Evolutionary conservation across 768 basidiomycete species (phyloP).

Genomic region (Tephrocybe sp.): DNA sequence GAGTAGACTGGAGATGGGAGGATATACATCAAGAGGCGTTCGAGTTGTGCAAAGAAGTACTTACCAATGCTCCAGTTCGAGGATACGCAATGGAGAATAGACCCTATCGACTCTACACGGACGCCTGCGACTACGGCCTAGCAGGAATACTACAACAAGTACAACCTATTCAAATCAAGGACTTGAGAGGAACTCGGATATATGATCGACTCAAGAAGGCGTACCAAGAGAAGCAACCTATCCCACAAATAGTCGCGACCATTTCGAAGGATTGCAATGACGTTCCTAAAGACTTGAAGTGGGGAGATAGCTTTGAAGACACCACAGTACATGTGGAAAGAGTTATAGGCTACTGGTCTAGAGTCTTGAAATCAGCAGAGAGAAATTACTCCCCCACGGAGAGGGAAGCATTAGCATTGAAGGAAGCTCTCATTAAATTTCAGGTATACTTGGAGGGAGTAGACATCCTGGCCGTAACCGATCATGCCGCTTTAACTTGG

Average conservation of each 20-base stretch:
- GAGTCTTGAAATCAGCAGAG: slow-evolving; percentile 30
- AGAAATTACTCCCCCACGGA: slow-evolving; percentile 37
- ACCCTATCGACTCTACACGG: too few relatives aligned
- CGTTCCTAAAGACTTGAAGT: slow-evolving; percentile 14
- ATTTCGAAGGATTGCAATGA: too few relatives aligned
- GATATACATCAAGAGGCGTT: too few relatives aligned
- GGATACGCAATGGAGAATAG: too few relatives aligned
- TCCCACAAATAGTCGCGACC: too few relatives aligned
- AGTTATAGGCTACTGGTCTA: too few relatives aligned
- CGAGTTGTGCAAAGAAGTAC: too few relatives aligned
- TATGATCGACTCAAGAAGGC: slow-evolving; percentile 25
- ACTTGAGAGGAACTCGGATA: slow-evolving; percentile 25
- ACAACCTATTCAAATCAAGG: slow-evolving; percentile 24
- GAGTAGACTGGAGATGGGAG: too few relatives aligned
- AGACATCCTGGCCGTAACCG: slow-evolving; percentile 24
- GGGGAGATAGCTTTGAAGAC: slow-evolving; percentile 25
- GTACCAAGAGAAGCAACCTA: too few relatives aligned
- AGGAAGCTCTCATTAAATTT: slow-evolving; percentile 34
- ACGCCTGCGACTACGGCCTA: too few relatives aligned
- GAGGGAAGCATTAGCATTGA: slow-evolving; percentile 35
- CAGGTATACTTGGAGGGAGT: slow-evolving; percentile 35
- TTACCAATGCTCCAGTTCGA: too few relatives aligned
- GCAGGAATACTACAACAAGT: slow-evolving; percentile 35
- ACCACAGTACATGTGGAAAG: slow-evolving; percentile 7
- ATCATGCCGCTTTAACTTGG: slow-evolving; percentile 34